Conservation (phyloP, 2,329 filamentous ascomycete genomes). For the Alternaria brassicae region DNA sequence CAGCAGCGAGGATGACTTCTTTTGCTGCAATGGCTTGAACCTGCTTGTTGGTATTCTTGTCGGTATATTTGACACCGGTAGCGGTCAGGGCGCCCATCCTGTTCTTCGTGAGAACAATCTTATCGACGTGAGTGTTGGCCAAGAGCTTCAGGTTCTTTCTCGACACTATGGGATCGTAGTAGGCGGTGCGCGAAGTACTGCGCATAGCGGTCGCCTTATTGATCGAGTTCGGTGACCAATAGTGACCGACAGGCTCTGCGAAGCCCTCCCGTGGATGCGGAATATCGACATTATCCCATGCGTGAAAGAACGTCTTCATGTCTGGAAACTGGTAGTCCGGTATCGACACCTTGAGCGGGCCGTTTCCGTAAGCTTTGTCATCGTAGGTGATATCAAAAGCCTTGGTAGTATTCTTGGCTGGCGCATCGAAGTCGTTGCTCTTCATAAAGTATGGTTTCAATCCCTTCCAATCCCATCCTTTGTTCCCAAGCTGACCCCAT, state of each 20-base stretch:
- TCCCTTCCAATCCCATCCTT: constrained; percentile 8
- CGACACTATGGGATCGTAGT: constrained; percentile 22
- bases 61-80: constrained; percentile 15
- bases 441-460: constrained; percentile 16
- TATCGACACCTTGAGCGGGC: constrained; percentile 11
- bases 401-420: constrained; percentile 10
- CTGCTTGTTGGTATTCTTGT: constrained; percentile 15
- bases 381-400: constrained; percentile 26
- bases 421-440: constrained; percentile 24
- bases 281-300: constrained; percentile 11
- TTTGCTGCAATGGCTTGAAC: constrained; percentile 29
- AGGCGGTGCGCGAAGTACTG: constrained; percentile 11
- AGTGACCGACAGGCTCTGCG: constrained; percentile 30
- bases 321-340: constrained; percentile 23
- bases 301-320: constrained; percentile 11
- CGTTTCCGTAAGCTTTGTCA: constrained; percentile 15
- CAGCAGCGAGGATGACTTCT: constrained; percentile 68
- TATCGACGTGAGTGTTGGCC: constrained; percentile 11
- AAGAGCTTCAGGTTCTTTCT: constrained; percentile 20
- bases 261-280: constrained; percentile 18
- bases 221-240: constrained; percentile 33
- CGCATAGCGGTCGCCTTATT: constrained; percentile 18
- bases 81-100: constrained; percentile 3
- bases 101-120: constrained; percentile 12
- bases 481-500: constrained; percentile 4